phyloP scores from a whole-genome alignment of 208 protist genomes.

The Leishmania arabica region DNA sequence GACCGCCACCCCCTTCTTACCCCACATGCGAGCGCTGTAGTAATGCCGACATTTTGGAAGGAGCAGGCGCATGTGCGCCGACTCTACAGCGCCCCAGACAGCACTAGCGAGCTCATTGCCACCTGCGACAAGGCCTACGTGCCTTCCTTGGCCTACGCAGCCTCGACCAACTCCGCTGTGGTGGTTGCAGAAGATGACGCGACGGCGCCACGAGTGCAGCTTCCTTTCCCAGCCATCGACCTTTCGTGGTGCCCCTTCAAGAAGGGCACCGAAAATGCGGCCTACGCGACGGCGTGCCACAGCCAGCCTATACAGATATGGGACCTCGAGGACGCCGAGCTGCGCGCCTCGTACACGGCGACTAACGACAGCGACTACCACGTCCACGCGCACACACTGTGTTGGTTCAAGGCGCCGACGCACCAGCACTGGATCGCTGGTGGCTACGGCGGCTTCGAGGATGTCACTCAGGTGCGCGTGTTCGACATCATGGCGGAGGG shows the following conservation, averaged over 20 bases:
- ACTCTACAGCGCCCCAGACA: slow-evolving; percentile 64
- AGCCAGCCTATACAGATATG: slow-evolving; percentile 80
- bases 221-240: slow-evolving; percentile 72
- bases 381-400: slow-evolving; percentile 40
- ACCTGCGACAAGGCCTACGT: slow-evolving; percentile 38
- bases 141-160: slow-evolving; percentile 13
- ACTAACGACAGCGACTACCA: slow-evolving; percentile 59
- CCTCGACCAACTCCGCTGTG: neutral
- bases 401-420: slow-evolving; percentile 38
- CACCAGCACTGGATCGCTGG: slow-evolving; percentile 39
- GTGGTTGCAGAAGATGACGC: slow-evolving; percentile 7
- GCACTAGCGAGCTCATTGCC: slow-evolving; percentile 43
- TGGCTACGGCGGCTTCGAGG: slow-evolving; percentile 76
- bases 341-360: slow-evolving; percentile 74
- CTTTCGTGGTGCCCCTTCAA: slow-evolving; percentile 84
- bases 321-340: slow-evolving; percentile 59
- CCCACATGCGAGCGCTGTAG: neutral
- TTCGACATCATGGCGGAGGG: slow-evolving; percentile 72
- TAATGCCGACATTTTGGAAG: slow-evolving; percentile 1
- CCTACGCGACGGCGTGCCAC: slow-evolving; percentile 58
- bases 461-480: slow-evolving; percentile 63
- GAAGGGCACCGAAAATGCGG: slow-evolving; percentile 37
- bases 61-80: slow-evolving; percentile 43
- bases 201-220: slow-evolving; percentile 38
- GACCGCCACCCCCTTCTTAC: neutral